phyloP scores from a whole-genome alignment of 2,329 filamentous ascomycete species.

The Cytospora paraplurivora region DNA sequence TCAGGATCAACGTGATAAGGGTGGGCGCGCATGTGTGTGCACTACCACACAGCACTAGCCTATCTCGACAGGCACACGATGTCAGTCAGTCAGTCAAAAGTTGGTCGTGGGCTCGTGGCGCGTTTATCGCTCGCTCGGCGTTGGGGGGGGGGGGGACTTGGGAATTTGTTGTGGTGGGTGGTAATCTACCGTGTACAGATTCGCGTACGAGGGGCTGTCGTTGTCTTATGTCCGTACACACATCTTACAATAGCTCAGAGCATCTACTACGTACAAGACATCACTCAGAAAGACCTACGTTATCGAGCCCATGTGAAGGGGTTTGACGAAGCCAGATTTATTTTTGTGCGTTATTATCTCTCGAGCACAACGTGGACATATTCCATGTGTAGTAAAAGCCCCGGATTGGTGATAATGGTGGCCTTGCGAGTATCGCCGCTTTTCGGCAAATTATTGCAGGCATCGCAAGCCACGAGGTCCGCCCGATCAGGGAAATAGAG shows the following conservation, averaged over 20 bases:
- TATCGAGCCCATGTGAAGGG: neutral
- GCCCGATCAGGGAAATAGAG: conserved; percentile 15
- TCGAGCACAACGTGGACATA: neutral
- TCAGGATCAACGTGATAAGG: conserved; percentile 28
- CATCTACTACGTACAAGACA: neutral
- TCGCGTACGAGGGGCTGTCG: too few species aligned
- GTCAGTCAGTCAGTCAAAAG: conserved; percentile 1
- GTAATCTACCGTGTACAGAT: too few species aligned
- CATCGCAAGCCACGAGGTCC: conserved; percentile 13
- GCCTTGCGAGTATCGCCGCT: conserved; percentile 10
- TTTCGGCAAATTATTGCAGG: conserved; percentile 16
- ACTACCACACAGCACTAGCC: conserved; percentile 2
- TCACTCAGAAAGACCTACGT: neutral
- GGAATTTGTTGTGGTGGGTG: too few species aligned
- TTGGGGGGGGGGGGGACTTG: too few species aligned
- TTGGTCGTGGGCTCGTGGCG: too few species aligned
- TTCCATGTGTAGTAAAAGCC: neutral
- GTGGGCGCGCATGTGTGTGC: conserved; percentile 6
- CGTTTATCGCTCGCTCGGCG: too few species aligned
- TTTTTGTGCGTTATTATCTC: conserved; percentile 1
- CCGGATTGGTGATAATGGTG: neutral
- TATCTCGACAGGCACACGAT: conserved; percentile 5
- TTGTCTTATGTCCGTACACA: neutral
- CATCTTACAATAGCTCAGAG: neutral
- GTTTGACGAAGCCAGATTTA: neutral